phyloP scores from a whole-genome alignment of 768 basidiomycete species.

The Termitomyces sp. region DNA sequence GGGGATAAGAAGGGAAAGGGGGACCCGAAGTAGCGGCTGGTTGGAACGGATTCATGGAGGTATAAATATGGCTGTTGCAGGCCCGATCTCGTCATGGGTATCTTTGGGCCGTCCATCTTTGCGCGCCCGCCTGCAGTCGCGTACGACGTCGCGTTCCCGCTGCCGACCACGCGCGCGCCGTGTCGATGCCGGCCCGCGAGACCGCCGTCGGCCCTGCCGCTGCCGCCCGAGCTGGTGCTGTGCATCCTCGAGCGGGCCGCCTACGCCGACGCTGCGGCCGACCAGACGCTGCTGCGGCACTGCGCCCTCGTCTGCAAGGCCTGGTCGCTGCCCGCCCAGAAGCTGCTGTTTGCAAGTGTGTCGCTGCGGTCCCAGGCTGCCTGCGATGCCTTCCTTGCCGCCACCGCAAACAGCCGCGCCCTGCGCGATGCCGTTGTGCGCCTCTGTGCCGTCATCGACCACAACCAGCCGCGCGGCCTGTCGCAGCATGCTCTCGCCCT shows the following conservation, averaged over 20 bases:
- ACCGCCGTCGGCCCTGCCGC: constrained; percentile 16
- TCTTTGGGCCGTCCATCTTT: background rate
- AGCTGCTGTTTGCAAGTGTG: constrained; percentile 55
- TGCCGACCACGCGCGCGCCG: constrained; percentile 19
- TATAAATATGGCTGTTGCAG: background rate
- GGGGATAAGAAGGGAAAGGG: background rate
- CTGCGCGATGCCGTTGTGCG: constrained; percentile 49
- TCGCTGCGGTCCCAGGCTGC: constrained; percentile 47
- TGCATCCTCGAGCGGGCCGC: constrained; percentile 56
- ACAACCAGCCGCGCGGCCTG: constrained; percentile 49
- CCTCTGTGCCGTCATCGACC: constrained; percentile 55
- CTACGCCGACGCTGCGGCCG: constrained; percentile 26
- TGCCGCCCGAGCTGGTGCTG: constrained; percentile 63
- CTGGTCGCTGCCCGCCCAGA: constrained; percentile 63
- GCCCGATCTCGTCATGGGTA: background rate
- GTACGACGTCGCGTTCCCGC: constrained; percentile 33
- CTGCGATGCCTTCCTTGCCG: constrained; percentile 46
- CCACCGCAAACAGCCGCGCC: constrained; percentile 44
- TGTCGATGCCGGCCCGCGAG: constrained; percentile 15
- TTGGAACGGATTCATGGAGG: background rate
- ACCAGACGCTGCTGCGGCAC: constrained; percentile 38
- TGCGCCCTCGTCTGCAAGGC: constrained; percentile 61
- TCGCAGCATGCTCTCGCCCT: background rate
- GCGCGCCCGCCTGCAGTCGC: constrained; percentile 14
- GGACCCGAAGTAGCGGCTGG: background rate